Evolutionary conservation across 2,329 filamentous ascomycete species (phyloP).

Genomic region (Pyrenophora teres): DNA sequence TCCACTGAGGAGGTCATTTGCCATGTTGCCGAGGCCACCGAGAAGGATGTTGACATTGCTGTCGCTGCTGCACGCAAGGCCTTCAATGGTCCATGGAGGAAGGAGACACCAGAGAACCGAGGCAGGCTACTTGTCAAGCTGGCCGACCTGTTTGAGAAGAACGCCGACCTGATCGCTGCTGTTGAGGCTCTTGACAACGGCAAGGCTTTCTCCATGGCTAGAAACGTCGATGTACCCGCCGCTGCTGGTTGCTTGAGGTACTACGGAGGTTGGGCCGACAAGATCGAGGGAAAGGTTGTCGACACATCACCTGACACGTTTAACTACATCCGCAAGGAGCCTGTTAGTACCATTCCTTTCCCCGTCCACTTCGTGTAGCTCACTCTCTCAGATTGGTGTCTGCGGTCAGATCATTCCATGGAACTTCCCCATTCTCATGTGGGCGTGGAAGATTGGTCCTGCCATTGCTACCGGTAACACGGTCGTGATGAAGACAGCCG

Average conservation of each 20-base stretch:
- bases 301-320: conserved; percentile 79
- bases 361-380: conserved; percentile 7
- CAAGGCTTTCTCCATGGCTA: conserved; percentile 77
- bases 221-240: conserved; percentile 69
- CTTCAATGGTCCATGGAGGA: conserved; percentile 74
- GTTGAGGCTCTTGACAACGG: conserved; percentile 90
- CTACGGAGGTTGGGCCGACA: conserved; percentile 90
- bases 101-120: conserved; percentile 71
- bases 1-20: conserved; percentile 81
- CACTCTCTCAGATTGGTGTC: conserved; percentile 64
- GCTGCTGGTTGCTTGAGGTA: conserved; percentile 77
- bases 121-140: conserved; percentile 74
- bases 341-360: conserved; percentile 52
- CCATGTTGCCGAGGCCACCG: conserved; percentile 81
- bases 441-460: conserved; percentile 80
- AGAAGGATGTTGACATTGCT: conserved; percentile 82
- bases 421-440: conserved; percentile 86
- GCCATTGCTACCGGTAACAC: conserved; percentile 75
- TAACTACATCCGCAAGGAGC: conserved; percentile 81
- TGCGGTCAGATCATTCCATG: conserved; percentile 89
- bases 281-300: conserved; percentile 85
- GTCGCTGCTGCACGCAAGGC: conserved; percentile 85
- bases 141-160: conserved; percentile 78
- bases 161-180: conserved; percentile 74
- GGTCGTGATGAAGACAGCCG: conserved; percentile 74